These are phyloP conservation scores for Cercospora sesami DNA, from an alignment of 2,329 filamentous ascomycete species.

Conservation along the genomic window DNA sequence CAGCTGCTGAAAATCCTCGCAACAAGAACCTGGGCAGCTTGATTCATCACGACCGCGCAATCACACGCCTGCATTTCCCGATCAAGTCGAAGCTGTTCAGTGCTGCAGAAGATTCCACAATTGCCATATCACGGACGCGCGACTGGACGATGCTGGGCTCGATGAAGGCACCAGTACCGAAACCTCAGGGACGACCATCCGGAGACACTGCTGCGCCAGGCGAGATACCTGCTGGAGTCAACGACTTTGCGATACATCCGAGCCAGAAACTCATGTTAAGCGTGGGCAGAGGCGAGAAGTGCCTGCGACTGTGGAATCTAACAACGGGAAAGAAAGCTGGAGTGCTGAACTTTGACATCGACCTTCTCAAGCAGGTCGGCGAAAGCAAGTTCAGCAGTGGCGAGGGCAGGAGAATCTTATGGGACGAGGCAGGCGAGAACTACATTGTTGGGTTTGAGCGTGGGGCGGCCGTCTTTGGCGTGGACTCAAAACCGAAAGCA, in stretches of 20 bases:
- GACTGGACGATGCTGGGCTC: conserved; percentile 87
- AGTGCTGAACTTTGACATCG: conserved; percentile 78
- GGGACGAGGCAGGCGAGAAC: conserved; percentile 75
- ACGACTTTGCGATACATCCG: conserved; percentile 92
- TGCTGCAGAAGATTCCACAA: conserved; percentile 86
- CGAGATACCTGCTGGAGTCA: conserved; percentile 81
- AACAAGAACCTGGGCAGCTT: conserved; percentile 87
- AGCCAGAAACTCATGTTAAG: conserved; percentile 96
- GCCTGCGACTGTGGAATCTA: conserved; percentile 93
- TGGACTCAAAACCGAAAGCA: conserved; percentile 80
- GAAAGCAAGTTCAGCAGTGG: conserved; percentile 76
- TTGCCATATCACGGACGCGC: conserved; percentile 80
- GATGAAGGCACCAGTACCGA: conserved; percentile 86
- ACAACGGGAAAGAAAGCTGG: conserved; percentile 95
- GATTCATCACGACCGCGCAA: conserved; percentile 78
- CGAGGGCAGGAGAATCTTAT: conserved; percentile 78
- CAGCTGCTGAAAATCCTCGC: conserved; percentile 77
- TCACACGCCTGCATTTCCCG: conserved; percentile 79
- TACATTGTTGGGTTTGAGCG: conserved; percentile 89
- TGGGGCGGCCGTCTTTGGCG: conserved; percentile 79
- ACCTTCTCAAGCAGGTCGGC: conserved; percentile 71
- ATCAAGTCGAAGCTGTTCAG: conserved; percentile 83
- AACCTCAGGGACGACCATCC: conserved; percentile 74
- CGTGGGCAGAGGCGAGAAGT: conserved; percentile 83
- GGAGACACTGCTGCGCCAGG: conserved; percentile 86